phyloP scores from a whole-genome alignment of 1,139 yeast genomes.

The Hansenula lynferdii region DNA sequence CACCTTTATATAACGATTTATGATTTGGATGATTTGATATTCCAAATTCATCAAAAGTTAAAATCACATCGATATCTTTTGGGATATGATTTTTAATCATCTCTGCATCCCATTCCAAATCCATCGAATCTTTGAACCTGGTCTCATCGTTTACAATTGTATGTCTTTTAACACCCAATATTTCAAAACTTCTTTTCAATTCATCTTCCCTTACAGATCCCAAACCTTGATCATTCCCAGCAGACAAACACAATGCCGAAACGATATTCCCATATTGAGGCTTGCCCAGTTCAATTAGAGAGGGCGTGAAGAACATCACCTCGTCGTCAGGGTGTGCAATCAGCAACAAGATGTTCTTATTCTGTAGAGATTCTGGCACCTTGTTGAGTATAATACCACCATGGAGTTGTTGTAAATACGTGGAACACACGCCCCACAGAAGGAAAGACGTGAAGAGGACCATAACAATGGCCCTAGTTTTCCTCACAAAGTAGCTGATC shows the following conservation, averaged over 20 bases:
- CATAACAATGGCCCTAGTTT: not conserved
- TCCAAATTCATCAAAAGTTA: constrained; percentile 83
- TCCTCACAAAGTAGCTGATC: not conserved
- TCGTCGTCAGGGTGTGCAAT: constrained; percentile 99
- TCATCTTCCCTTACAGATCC: constrained; percentile 63
- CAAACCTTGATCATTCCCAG: constrained; percentile 72
- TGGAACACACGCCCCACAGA: constrained; percentile 6
- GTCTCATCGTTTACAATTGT: constrained; percentile 43
- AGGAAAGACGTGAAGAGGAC: not conserved
- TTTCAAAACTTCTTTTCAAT: constrained; percentile 48
- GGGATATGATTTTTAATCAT: constrained; percentile 33
- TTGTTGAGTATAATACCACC: not conserved
- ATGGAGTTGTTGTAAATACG: constrained; percentile 5
- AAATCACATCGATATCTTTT: constrained; percentile 33
- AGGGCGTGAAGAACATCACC: constrained; percentile 94
- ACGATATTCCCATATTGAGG: constrained; percentile 45
- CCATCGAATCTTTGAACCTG: constrained; percentile 68
- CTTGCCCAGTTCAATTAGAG: constrained; percentile 51
- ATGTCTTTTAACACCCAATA: constrained; percentile 46
- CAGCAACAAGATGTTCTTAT: constrained; percentile 39
- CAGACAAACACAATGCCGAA: constrained; percentile 65
- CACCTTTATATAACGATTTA: constrained; percentile 56
- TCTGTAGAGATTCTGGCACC: constrained; percentile 5
- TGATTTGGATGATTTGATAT: constrained; percentile 89
- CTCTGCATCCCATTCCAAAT: constrained; percentile 54